Evolutionary conservation across 1,284 basidiomycete genomes (phyloP), one percentile per base, ranked within the genome.

Genomic region (Moesziomyces parantarcticus): DNA sequence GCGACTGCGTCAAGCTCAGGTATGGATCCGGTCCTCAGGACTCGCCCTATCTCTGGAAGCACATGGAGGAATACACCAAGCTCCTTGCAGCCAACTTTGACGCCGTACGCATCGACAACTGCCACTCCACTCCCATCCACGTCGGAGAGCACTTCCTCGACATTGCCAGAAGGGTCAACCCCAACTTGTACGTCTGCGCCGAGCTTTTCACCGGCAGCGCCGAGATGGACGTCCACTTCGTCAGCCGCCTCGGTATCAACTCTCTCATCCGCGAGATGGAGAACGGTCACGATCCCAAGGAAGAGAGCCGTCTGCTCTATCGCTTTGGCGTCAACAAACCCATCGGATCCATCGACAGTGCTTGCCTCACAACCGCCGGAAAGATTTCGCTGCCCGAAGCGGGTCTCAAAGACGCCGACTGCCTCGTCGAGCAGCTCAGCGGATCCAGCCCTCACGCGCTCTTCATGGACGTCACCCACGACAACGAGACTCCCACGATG

Each of bases 61-160:
- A 94, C 85, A 98, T 99, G 90, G 91, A 89, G n/a, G 65, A 72
- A 25, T 80, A 81, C 60, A 92, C 94, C 61, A 88, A 87, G 87
- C 20, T 90, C 94, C 45, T 73, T 6, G 96, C 96, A 0, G 86
- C 85, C 42, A 88, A 89, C 10, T 99, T 97, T 82, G 91, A 97
- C 69, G 96, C 96, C 8, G 97, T 99, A 88, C 89, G 97, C 23
- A 92, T 99, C 78, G 96, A 99, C 85, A 99, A 99, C 84, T 97
- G 94, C 78, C 96, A 99, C 85, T 98, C 96, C 16, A 99, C 96
- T 0, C 97, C 96, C 7, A 86, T 98, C 47, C 90, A 93, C 74
- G 94, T 98, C 20, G 96, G 95, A n/a, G 91, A 91, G 16, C 87
- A 88, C 58, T 90, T 99, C 86, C 90, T 99, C 32, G 97, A 99